A percentile compares a stretch with the other conserved stretches of the same genome.
Conservation (phyloP, 352 stramenopile species). For the Bremia lactucae region DNA sequence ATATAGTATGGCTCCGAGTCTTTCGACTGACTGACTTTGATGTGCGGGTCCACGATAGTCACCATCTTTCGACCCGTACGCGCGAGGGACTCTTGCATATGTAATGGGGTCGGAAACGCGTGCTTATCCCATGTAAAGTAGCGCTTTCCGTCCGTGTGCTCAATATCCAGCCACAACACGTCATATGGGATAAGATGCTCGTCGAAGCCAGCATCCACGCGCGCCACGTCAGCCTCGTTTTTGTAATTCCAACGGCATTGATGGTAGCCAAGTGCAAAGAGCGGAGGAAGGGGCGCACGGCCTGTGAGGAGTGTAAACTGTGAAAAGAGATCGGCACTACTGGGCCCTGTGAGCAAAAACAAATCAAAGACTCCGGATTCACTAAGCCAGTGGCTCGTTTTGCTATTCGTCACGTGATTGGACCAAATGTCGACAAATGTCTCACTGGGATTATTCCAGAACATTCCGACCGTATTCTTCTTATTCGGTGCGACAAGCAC, state of each 20-base stretch:
- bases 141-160: slow-evolving; percentile 98
- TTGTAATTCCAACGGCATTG: slow-evolving; percentile 99
- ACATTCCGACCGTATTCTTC: slow-evolving; percentile 86
- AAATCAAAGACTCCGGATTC: slow-evolving; percentile 96
- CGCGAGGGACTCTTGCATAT: slow-evolving; percentile 91
- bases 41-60: slow-evolving; percentile 99
- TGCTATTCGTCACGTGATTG: slow-evolving; percentile 27
- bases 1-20: slow-evolving; percentile 84
- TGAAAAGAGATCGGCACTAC: slow-evolving; percentile 65
- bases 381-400: slow-evolving; percentile 88
- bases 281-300: slow-evolving; percentile 85
- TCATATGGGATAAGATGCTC: slow-evolving; percentile 98
- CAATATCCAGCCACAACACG: slow-evolving; percentile 99
- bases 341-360: slow-evolving; percentile 90
- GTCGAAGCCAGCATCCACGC: slow-evolving; percentile 87
- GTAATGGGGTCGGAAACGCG: slow-evolving; percentile 89
- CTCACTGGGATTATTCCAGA: slow-evolving; percentile 98
- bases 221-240: slow-evolving; percentile 92
- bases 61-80: slow-evolving; percentile 95
- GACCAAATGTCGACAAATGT: slow-evolving; percentile 96
- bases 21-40: slow-evolving; percentile 90
- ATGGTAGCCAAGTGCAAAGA: slow-evolving; percentile 97
- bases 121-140: slow-evolving; percentile 96
- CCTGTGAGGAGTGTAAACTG: slow-evolving; percentile 94
- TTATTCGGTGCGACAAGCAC: slow-evolving; percentile 58